Evolutionary conservation across 192 early-diverging fungal species (phyloP).

Genomic region (Podila horticola): DNA sequence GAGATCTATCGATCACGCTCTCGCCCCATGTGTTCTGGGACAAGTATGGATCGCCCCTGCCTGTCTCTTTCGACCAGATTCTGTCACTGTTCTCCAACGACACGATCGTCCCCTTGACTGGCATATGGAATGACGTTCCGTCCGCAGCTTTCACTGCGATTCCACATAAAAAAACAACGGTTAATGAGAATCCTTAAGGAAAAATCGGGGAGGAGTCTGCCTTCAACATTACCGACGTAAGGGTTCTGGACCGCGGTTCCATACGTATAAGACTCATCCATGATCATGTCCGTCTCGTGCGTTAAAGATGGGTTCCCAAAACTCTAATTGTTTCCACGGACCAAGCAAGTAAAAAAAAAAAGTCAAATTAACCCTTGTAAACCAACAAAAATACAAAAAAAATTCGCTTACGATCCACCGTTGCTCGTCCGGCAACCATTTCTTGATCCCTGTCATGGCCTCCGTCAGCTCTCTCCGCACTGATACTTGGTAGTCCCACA

Average conservation of each 20-base stretch:
- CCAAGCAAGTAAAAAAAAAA: neutral
- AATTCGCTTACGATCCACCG: neutral
- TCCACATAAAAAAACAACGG: neutral
- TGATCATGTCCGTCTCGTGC: conserved; percentile 37
- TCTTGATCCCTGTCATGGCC: conserved; percentile 21
- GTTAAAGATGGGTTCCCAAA: neutral
- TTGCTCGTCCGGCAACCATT: conserved; percentile 4
- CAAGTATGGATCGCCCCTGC: neutral
- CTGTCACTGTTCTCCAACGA: conserved; percentile 8
- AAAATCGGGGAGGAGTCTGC: neutral
- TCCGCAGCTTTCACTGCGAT: conserved; percentile 19
- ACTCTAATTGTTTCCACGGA: neutral
- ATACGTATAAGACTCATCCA: conserved; percentile 25
- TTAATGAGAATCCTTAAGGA: neutral
- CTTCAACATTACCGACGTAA: conserved; percentile 18
- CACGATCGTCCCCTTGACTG: conserved; percentile 12
- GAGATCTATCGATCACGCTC: conserved; percentile 4
- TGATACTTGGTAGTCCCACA: conserved; percentile 22
- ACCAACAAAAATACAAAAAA: neutral
- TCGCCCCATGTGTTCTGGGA: neutral
- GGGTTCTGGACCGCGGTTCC: conserved; percentile 32
- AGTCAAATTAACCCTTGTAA: neutral
- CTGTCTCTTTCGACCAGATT: too few relatives aligned
- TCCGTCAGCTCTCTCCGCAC: conserved; percentile 14
- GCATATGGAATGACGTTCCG: conserved; percentile 28